These are phyloP conservation scores for Phytophthora foliorum DNA, from an alignment of 352 stramenopile species.

Conservation along the genomic window DNA sequence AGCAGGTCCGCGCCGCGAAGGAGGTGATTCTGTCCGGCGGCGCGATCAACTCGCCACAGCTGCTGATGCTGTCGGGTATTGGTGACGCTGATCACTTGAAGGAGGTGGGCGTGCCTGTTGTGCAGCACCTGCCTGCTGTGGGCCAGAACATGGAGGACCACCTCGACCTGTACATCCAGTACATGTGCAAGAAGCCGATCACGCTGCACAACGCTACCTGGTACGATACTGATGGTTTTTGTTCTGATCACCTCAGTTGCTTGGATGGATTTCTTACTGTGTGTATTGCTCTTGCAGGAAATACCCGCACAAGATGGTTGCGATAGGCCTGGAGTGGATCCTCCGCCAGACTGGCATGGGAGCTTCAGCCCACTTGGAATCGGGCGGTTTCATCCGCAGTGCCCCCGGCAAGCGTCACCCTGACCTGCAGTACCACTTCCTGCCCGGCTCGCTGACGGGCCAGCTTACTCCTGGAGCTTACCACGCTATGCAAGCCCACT, in stretches of 20 bases:
- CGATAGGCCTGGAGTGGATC: conserved; percentile 90
- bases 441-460: conserved; percentile 78
- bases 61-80: conserved; percentile 91
- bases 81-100: conserved; percentile 81
- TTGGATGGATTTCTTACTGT: conserved; percentile 8
- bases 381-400: conserved; percentile 78
- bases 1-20: conserved; percentile 75
- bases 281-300: conserved; percentile 40
- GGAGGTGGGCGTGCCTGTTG: conserved; percentile 75
- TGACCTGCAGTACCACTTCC: conserved; percentile 92
- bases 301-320: conserved; percentile 90
- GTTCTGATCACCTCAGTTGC: conserved; percentile 7
- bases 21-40: conserved; percentile 91
- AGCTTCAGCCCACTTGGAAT: conserved; percentile 85
- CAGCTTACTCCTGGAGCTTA: conserved; percentile 43
- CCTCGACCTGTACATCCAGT: conserved; percentile 91
- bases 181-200: conserved; percentile 90
- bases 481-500: conserved; percentile 91
- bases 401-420: conserved; percentile 82
- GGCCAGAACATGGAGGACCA: conserved; percentile 93
- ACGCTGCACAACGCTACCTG: conserved; percentile 92
- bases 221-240: conserved; percentile 21
- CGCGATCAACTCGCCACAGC: conserved; percentile 90
- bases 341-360: conserved; percentile 74
- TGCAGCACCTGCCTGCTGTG: conserved; percentile 83